These are phyloP conservation scores for Lagenidium giganteum DNA, from an alignment of 352 stramenopile genomes.

Conservation along the genomic window DNA sequence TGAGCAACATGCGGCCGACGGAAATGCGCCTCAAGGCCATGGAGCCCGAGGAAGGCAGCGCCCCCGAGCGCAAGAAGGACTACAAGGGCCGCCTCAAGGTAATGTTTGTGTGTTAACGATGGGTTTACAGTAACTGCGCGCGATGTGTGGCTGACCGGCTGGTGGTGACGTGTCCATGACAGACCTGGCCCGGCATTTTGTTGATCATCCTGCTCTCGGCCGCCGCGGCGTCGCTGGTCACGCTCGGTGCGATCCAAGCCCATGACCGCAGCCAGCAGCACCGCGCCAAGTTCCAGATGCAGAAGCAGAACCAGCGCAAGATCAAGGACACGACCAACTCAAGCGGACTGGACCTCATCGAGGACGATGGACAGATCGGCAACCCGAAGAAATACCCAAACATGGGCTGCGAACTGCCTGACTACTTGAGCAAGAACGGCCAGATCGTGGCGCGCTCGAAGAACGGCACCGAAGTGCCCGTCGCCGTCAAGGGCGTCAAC, in stretches of 20 bases:
- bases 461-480: constrained; percentile 47
- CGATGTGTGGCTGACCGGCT: too few species aligned
- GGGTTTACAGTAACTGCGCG: not conserved
- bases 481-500: constrained; percentile 63
- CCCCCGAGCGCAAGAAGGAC: constrained; percentile 40
- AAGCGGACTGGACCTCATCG: constrained; percentile 33
- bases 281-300: constrained; percentile 7
- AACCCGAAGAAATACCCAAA: constrained; percentile 54
- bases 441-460: constrained; percentile 29
- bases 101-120: constrained; percentile 2
- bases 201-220: constrained; percentile 37
- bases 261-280: constrained; percentile 17
- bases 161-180: too few species aligned
- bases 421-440: constrained; percentile 62
- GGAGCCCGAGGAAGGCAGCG: constrained; percentile 25
- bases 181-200: constrained; percentile 57
- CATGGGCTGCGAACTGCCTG: constrained; percentile 44
- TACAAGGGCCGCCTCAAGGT: constrained; percentile 71
- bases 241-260: constrained; percentile 31
- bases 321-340: too few species aligned
- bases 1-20: constrained; percentile 27
- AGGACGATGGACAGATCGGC: constrained; percentile 42
- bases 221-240: constrained; percentile 37
- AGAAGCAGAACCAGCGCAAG: constrained; percentile 10
- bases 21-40: constrained; percentile 61